These are phyloP conservation scores for Nakazawaea ernobii DNA, from an alignment of 805 yeast genomes.

Conservation along the genomic window DNA sequence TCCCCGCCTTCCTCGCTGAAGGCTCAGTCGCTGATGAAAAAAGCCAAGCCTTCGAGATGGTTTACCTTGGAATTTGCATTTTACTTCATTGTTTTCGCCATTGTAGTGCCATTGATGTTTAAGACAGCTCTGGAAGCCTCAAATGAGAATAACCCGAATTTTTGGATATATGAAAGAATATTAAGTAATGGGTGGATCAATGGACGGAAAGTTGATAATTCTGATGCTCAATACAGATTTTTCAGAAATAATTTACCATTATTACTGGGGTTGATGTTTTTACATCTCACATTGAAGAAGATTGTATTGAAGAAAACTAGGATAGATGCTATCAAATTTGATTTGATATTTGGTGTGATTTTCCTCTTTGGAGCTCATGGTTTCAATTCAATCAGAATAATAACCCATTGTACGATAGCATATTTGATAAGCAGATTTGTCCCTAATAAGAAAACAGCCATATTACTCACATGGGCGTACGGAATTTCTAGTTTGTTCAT, in stretches of 20 bases:
- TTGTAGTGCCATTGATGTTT: constrained; percentile 79
- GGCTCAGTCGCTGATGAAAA: constrained; percentile 25
- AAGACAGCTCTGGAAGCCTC: constrained; percentile 79
- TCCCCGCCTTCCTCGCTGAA: constrained; percentile 30
- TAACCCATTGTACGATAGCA: constrained; percentile 50
- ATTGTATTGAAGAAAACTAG: constrained; percentile 28
- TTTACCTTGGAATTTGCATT: constrained; percentile 65
- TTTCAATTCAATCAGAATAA: constrained; percentile 55
- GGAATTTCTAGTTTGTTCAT: constrained; percentile 74
- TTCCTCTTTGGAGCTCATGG: constrained; percentile 80
- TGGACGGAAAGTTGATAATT: constrained; percentile 87
- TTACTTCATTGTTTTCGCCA: constrained; percentile 55
- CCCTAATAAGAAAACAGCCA: constrained; percentile 32
- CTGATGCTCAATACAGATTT: constrained; percentile 84
- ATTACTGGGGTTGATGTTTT: constrained; percentile 45
- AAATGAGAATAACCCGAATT: constrained; percentile 69
- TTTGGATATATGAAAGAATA: constrained; percentile 51
- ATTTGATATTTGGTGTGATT: constrained; percentile 61
- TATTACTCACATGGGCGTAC: constrained; percentile 60
- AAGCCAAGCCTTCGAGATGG: constrained; percentile 55
- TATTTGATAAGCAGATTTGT: constrained; percentile 41
- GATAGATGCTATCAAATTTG: constrained; percentile 42
- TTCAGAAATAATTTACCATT: constrained; percentile 76
- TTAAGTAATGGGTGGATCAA: constrained; percentile 83
- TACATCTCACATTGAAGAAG: constrained; percentile 51